Conservation (phyloP, 225 moss, liverwort and hornwort species). For the Sphagnum contortum region DNA sequence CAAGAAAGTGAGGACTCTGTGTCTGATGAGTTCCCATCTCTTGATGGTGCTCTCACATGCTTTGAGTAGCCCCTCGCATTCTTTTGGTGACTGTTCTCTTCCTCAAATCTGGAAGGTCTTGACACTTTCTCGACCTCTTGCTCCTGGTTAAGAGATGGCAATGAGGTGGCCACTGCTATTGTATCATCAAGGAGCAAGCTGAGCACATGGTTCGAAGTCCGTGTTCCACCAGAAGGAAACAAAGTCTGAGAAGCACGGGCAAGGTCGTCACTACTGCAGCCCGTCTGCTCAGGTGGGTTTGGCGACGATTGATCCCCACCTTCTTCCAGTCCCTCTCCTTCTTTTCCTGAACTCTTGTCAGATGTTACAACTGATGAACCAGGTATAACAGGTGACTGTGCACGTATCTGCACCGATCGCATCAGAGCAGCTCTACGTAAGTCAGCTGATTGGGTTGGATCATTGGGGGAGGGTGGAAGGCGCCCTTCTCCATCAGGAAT, state of each 20-base stretch:
- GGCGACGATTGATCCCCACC: slow-evolving; percentile 1
- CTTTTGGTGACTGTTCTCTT: slow-evolving; percentile 26
- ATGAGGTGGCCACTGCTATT: slow-evolving; percentile 40
- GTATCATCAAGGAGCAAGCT: slow-evolving; percentile 59
- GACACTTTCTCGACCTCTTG: slow-evolving; percentile 27
- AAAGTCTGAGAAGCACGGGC: slow-evolving; percentile 25
- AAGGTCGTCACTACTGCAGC: slow-evolving; percentile 60
- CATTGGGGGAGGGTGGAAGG: slow-evolving; percentile 83
- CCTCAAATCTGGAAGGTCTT: slow-evolving; percentile 46
- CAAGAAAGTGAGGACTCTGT: slow-evolving; percentile 51
- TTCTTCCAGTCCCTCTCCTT: slow-evolving; percentile 55
- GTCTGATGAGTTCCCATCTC: slow-evolving; percentile 44
- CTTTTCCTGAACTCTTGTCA: slow-evolving; percentile 42
- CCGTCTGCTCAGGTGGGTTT: slow-evolving; percentile 46
- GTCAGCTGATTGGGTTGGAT: slow-evolving; percentile 86
- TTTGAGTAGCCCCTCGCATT: slow-evolving; percentile 38
- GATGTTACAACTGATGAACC: slow-evolving; percentile 47
- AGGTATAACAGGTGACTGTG: slow-evolving; percentile 62
- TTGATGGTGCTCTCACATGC: slow-evolving; percentile 38
- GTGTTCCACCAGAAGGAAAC: slow-evolving; percentile 34
- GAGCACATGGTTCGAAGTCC: slow-evolving; percentile 43
- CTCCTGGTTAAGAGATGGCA: slow-evolving; percentile 38
- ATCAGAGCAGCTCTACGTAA: slow-evolving; percentile 72
- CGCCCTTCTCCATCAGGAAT: slow-evolving; percentile 56
- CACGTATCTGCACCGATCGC: slow-evolving; percentile 74